phyloP scores from a whole-genome alignment of 2,329 filamentous ascomycete genomes.

The Ceratocystis ficicola region DNA sequence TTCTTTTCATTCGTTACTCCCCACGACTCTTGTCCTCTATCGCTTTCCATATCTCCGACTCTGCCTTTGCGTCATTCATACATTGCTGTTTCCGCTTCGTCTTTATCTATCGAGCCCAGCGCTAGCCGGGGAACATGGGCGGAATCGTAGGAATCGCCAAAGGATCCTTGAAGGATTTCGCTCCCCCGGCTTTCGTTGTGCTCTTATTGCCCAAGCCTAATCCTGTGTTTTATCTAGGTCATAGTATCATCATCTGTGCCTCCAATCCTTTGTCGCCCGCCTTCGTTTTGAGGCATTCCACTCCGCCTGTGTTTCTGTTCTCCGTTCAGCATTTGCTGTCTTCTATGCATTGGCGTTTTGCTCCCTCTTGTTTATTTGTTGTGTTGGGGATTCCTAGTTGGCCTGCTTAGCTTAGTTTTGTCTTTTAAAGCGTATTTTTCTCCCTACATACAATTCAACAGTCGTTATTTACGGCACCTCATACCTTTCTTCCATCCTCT shows the following conservation, averaged over 20 bases:
- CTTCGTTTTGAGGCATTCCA: not conserved
- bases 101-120: too few relatives aligned
- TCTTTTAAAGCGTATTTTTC: conserved; percentile 1
- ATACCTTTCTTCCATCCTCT: not conserved
- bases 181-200: conserved; percentile 4
- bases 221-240: conserved; percentile 7
- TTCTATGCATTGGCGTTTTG: not conserved
- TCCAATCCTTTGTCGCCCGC: not conserved
- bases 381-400: not conserved
- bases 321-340: not conserved
- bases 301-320: not conserved
- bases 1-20: not conserved
- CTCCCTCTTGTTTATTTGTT: not conserved
- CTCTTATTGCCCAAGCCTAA: conserved; percentile 4
- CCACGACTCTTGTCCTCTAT: not conserved
- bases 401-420: not conserved
- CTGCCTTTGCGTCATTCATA: conserved; percentile 1
- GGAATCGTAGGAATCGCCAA: not conserved
- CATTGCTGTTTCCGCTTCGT: too few relatives aligned
- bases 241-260: not conserved
- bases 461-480: not conserved
- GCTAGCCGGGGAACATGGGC: not conserved
- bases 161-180: not conserved
- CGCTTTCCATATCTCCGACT: not conserved
- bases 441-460: not conserved